These are phyloP conservation scores for Chrysanthemum seticuspe DNA, from an alignment of 129 eudicot species.

Conservation along the genomic window DNA sequence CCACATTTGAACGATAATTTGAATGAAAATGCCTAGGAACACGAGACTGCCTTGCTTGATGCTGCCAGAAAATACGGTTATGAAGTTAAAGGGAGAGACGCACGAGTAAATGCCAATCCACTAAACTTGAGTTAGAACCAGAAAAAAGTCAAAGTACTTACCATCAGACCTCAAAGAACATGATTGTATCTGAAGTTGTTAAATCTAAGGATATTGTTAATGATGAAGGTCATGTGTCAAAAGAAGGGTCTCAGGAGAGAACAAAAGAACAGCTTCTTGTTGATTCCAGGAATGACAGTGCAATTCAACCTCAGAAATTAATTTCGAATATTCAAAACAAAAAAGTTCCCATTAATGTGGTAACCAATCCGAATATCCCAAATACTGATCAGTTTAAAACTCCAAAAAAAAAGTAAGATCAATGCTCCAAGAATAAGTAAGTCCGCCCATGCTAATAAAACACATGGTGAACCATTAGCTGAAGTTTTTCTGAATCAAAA, in stretches of 20 bases:
- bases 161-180: slow-evolving; percentile 8
- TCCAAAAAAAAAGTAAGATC: slow-evolving; percentile 10
- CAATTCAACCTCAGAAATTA: slow-evolving; percentile 25
- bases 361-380: slow-evolving; percentile 21
- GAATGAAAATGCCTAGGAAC: no score
- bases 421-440: not conserved
- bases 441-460: not conserved
- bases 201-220: not conserved
- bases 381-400: slow-evolving; percentile 25
- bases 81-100: no score
- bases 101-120: slow-evolving; percentile 7
- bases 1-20: no score
- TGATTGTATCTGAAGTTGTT: slow-evolving; percentile 25
- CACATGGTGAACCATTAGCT: slow-evolving; percentile 17
- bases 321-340: slow-evolving; percentile 24
- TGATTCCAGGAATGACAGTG: slow-evolving; percentile 1
- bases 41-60: no score
- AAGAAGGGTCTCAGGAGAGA: slow-evolving; percentile 27
- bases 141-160: slow-evolving; percentile 2
- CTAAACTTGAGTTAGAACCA: not conserved
- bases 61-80: no score
- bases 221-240: slow-evolving; percentile 16
- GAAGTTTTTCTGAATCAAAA: slow-evolving; percentile 26
- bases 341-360: slow-evolving; percentile 30
- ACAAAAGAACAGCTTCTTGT: slow-evolving; percentile 26